Conservation (phyloP, 73 alveolate species). For the Paramecium primaurelia region DNA sequence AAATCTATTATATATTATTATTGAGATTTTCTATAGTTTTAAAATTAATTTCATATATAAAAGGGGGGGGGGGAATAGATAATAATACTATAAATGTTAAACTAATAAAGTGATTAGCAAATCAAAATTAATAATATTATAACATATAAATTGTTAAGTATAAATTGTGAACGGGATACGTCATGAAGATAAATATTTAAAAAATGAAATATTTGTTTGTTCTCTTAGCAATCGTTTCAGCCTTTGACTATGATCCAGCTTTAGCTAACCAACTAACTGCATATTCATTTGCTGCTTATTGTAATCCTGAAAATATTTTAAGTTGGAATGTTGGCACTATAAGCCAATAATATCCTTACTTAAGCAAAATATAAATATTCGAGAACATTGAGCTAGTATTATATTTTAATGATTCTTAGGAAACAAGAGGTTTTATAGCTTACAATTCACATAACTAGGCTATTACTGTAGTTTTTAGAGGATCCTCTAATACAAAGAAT, state of each 20-base stretch:
- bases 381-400: background rate
- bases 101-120: background rate
- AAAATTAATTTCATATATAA: background rate
- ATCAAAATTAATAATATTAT: background rate
- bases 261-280: slow-evolving; percentile 13
- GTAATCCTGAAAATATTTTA: background rate
- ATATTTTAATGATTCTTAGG: background rate
- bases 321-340: slow-evolving; percentile 49
- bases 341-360: slow-evolving; percentile 10
- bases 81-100: background rate
- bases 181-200: background rate
- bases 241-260: background rate
- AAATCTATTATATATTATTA: background rate
- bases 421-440: background rate
- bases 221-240: background rate
- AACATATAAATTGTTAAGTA: background rate
- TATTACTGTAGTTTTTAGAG: background rate
- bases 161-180: background rate
- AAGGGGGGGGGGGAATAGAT: background rate
- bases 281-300: slow-evolving; percentile 25
- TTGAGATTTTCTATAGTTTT: background rate
- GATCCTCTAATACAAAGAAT: background rate
- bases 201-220: background rate
- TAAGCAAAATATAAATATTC: background rate
- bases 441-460: background rate